phyloP scores from a whole-genome alignment of 129 eudicot genomes.

The Escallonia rubra region DNA sequence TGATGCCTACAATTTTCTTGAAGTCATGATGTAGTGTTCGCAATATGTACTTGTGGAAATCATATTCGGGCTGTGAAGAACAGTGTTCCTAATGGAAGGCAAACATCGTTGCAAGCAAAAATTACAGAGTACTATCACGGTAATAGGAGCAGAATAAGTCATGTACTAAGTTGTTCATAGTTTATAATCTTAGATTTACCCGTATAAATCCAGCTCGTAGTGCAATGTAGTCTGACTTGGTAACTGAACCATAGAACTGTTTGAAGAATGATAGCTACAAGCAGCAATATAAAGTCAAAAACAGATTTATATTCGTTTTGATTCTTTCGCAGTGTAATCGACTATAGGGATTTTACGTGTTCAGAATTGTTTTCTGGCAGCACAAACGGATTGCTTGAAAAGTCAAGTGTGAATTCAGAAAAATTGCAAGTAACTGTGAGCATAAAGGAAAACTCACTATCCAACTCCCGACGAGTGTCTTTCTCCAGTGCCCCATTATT shows the following conservation, averaged over 20 bases:
- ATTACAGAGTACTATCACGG: not conserved
- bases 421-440: not conserved
- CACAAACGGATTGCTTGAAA: no score
- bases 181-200: conserved; percentile 7
- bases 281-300: no score
- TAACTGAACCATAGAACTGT: conserved; percentile 49
- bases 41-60: conserved; percentile 73
- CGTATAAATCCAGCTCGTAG: conserved; percentile 41
- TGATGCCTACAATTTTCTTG: conserved; percentile 72
- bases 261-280: conserved; percentile 34
- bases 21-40: conserved; percentile 73
- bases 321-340: no score
- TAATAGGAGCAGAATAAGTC: no score
- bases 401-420: not conserved
- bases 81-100: conserved; percentile 36
- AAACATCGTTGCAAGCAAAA: not conserved
- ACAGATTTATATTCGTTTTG: no score
- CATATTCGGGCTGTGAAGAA: conserved; percentile 32
- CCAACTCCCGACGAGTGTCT: conserved; percentile 42
- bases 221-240: conserved; percentile 45
- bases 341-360: no score
- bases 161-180: no score
- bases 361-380: no score
- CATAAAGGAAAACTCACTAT: conserved; percentile 34
- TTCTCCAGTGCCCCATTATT: conserved; percentile 51